Evolutionary conservation across 2,329 filamentous ascomycete genomes (phyloP).

Genomic region (Aspergillus felis): DNA sequence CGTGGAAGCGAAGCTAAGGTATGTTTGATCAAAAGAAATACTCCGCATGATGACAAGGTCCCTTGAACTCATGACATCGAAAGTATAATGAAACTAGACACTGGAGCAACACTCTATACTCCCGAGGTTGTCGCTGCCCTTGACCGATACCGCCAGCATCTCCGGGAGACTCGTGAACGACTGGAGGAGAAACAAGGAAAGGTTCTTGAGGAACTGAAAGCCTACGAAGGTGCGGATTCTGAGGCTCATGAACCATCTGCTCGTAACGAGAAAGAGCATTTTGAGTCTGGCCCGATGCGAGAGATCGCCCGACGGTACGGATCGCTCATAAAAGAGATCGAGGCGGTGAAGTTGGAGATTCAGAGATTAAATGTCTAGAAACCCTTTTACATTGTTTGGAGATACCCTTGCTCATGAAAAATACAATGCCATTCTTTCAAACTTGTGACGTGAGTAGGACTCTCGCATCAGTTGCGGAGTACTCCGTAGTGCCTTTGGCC

Average conservation of each 20-base stretch:
- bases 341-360: constrained; percentile 24
- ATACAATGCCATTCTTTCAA: neutral
- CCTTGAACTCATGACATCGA: neutral
- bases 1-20: constrained; percentile 37
- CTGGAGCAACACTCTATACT: constrained; percentile 35
- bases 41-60: neutral
- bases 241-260: neutral
- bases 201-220: constrained; percentile 30
- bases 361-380: constrained; percentile 19
- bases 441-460: too few relatives aligned
- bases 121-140: constrained; percentile 34
- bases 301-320: constrained; percentile 39
- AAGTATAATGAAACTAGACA: constrained; percentile 36
- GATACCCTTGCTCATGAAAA: constrained; percentile 5
- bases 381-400: neutral
- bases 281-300: constrained; percentile 25
- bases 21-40: constrained; percentile 12
- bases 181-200: constrained; percentile 28
- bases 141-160: constrained; percentile 29
- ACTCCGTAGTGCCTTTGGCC: neutral
- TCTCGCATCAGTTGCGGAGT: neutral
- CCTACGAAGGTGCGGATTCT: constrained; percentile 30
- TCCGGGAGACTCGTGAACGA: constrained; percentile 23
- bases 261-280: neutral
- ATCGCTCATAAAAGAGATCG: constrained; percentile 34